phyloP scores from a whole-genome alignment of 2,329 filamentous ascomycete genomes.

The Colletotrichum aenigma region DNA sequence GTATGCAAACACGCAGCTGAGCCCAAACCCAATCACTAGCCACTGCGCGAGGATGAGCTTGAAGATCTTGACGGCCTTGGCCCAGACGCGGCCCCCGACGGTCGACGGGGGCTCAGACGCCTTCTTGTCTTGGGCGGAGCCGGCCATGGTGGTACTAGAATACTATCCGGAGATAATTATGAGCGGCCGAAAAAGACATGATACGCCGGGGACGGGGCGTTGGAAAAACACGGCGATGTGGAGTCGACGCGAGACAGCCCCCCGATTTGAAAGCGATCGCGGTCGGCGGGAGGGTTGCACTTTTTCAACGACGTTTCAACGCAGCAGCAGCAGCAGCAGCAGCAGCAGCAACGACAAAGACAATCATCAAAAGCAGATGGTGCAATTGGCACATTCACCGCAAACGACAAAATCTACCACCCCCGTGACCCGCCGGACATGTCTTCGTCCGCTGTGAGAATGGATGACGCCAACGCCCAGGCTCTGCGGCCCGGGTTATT shows the following conservation, averaged over 20 bases:
- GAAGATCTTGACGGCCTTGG: neutral
- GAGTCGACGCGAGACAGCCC: neutral
- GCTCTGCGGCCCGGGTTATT: constrained; percentile 9
- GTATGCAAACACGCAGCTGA: constrained; percentile 53
- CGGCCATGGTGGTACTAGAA: neutral
- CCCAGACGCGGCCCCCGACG: neutral
- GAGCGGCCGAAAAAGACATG: neutral
- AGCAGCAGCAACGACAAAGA: neutral
- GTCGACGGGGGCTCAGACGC: neutral
- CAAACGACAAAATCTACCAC: neutral
- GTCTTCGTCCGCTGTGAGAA: constrained; percentile 8
- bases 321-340: no score
- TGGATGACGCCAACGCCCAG: constrained; percentile 15
- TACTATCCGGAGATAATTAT: neutral
- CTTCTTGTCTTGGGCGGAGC: neutral
- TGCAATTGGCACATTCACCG: neutral
- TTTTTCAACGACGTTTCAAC: neutral
- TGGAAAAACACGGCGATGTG: neutral
- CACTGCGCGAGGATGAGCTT: constrained; percentile 60
- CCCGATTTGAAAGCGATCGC: neutral
- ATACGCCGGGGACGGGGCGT: neutral
- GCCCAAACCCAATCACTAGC: constrained; percentile 66
- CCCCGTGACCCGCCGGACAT: neutral
- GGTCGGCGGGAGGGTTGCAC: neutral
- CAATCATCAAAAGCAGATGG: neutral